A percentile compares a stretch with the other conserved stretches of the same genome.
Evolutionary conservation across 345 rosid genomes (phyloP).

Genomic region (Syzygium oleosum): DNA sequence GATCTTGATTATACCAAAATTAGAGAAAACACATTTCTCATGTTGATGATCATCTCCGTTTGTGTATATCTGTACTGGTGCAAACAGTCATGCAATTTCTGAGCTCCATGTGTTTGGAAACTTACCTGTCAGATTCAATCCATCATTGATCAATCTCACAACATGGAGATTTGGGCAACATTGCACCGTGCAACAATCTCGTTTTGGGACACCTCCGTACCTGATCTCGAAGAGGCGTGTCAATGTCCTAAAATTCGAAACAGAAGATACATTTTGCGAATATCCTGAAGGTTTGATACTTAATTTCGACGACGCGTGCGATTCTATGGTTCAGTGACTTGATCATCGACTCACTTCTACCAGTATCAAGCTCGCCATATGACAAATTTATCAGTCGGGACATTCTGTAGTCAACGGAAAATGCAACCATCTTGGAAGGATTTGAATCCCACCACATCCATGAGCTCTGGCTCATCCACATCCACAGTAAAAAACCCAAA

Average conservation of each 20-base stretch:
- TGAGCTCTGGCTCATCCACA: neutral
- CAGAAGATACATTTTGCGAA: neutral
- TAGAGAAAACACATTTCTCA: neutral
- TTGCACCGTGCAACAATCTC: neutral
- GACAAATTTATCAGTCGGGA: neutral
- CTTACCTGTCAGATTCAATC: neutral
- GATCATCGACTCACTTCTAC: neutral
- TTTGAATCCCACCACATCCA: neutral
- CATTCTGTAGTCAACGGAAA: neutral
- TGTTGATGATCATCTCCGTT: neutral
- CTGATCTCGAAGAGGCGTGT: neutral
- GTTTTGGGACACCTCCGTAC: neutral
- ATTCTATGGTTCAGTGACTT: neutral
- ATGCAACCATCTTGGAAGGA: neutral
- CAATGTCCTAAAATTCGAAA: neutral
- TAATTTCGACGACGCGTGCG: too few relatives aligned
- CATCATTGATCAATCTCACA: too few relatives aligned
- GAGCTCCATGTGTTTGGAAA: neutral
- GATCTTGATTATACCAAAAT: neutral
- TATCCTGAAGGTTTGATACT: neutral
- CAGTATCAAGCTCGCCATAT: neutral
- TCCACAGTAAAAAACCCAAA: neutral
- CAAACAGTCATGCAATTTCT: neutral
- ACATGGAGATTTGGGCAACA: neutral
- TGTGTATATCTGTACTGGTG: neutral